phyloP scores from a whole-genome alignment of 805 yeast species.

The Wickerhamiella nectarea region DNA sequence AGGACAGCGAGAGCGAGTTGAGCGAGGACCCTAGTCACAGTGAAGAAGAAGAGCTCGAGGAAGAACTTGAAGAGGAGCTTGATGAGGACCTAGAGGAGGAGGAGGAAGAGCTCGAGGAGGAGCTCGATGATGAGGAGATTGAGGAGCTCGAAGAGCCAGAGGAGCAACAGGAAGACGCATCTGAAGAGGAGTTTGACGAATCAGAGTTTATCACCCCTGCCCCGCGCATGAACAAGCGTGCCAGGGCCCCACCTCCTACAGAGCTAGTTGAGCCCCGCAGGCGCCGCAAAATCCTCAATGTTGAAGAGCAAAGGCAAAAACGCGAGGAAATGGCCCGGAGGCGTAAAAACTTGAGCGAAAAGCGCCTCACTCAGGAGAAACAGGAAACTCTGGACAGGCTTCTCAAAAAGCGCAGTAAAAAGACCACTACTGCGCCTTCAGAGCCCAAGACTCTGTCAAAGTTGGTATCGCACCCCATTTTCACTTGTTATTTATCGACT shows the following conservation, averaged over 20 bases:
- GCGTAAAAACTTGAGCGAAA: conserved; percentile 70
- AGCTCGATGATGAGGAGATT: conserved; percentile 14
- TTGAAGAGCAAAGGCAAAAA: conserved; percentile 67
- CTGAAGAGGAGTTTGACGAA: conserved; percentile 15
- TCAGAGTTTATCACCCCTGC: conserved; percentile 17
- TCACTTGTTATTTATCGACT: not conserved
- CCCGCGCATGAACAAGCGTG: conserved; percentile 31
- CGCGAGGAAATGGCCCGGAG: conserved; percentile 82
- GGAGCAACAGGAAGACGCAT: conserved; percentile 18
- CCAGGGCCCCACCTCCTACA: conserved; percentile 25
- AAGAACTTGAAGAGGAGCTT: conserved; percentile 12
- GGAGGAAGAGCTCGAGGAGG: conserved; percentile 8
- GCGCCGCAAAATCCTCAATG: conserved; percentile 50
- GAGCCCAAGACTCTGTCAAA: not conserved
- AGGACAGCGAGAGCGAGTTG: not conserved
- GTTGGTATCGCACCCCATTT: conserved; percentile 1
- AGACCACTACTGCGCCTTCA: not conserved
- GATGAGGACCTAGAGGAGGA: conserved; percentile 8
- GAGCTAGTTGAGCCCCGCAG: conserved; percentile 23
- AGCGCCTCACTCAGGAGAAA: conserved; percentile 81
- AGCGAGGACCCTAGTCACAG: conserved; percentile 1
- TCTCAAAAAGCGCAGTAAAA: conserved; percentile 59
- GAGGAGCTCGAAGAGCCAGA: conserved; percentile 16
- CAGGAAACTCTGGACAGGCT: conserved; percentile 80
- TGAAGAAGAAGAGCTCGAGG: conserved; percentile 17